phyloP scores from a whole-genome alignment of 164 flowering plant genomes.

The Vitis amurensis region DNA sequence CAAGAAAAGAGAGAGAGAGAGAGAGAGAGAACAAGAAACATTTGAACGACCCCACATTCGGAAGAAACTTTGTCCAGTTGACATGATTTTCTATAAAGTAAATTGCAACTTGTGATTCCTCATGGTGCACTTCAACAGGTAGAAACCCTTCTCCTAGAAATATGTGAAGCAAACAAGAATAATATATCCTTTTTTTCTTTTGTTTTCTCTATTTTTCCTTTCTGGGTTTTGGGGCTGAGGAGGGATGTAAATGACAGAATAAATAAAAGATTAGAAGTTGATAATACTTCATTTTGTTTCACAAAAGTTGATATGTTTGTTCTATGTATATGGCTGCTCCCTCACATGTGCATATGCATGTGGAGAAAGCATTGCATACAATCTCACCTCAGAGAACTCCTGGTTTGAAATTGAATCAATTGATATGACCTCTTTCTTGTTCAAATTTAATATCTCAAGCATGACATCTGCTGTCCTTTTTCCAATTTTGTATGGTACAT shows the following conservation, averaged over 20 bases:
- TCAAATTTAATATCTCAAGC: conserved; percentile 43
- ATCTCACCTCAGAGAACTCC: conserved; percentile 46
- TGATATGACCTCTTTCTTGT: conserved; percentile 40
- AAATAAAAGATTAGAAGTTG: background rate
- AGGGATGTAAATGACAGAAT: background rate
- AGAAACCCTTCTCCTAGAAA: background rate
- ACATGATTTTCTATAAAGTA: too few relatives aligned
- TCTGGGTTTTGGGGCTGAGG: too few relatives aligned
- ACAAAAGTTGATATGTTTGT: too few relatives aligned
- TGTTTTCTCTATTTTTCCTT: background rate
- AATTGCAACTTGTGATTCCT: too few relatives aligned
- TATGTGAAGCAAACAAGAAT: background rate
- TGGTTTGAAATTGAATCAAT: conserved; percentile 45
- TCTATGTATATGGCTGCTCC: too few relatives aligned
- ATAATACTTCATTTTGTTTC: too few relatives aligned
- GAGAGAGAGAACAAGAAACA: background rate
- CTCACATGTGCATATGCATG: too few relatives aligned
- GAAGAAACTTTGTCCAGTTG: too few relatives aligned
- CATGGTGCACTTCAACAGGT: too few relatives aligned
- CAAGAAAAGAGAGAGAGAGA: background rate
- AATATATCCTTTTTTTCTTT: background rate
- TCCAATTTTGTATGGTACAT: conserved; percentile 36
- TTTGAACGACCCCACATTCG: background rate
- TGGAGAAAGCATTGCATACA: too few relatives aligned
- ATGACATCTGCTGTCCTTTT: conserved; percentile 24